Evolutionary conservation across 345 rosid species (phyloP), one percentile per base, ranked within the genome.

Genomic region (Zanthoxylum bungeanum): DNA sequence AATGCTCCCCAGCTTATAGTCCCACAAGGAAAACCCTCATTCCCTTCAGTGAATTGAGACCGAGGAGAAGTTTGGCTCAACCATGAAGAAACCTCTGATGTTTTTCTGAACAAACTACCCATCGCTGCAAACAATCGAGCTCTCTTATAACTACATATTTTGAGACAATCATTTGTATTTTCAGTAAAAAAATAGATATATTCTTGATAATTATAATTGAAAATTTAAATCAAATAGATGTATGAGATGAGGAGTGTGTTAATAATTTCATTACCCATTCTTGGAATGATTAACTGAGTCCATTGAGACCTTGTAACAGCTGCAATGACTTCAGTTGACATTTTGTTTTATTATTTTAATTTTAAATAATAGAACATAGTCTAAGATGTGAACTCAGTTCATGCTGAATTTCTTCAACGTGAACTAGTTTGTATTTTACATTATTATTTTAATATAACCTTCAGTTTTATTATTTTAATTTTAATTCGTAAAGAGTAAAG

Each of bases 271-370:
- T 80, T 88, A 93, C 99, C 97, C 53, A 75, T 88, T 78, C 91
- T 82, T 63, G 96, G 96, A 70, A 93, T 74, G 76, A 89, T 71
- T 69, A 95, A 58, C 30, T 66, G 88, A 55, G 98, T 95, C 94
- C 85, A 77, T 85, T 91, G 73, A 95, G 88, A 75, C 98, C 99
- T 84, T 88, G 90, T 69, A 95, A 84, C 52, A 92, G 86, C 82
- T 87, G 88, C 57, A 93, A 74, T 50, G 94, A 78, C 79, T 84
- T 89, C 81, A 86, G n/a, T 85, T 27, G 94, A 88, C 46, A n/a
- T n/a, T n/a, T n/a, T n/a, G n/a, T n/a, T n/a, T n/a, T n/a, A n/a
- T n/a, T n/a, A n/a, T n/a, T n/a, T n/a, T n/a, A n/a, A n/a, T n/a
- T n/a, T n/a, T n/a, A n/a, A n/a, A n/a, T n/a, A n/a, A n/a, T n/a